Evolutionary conservation across 371 early-diverging fungal genomes (phyloP).

Genomic region (Apophysomyces variabilis): DNA sequence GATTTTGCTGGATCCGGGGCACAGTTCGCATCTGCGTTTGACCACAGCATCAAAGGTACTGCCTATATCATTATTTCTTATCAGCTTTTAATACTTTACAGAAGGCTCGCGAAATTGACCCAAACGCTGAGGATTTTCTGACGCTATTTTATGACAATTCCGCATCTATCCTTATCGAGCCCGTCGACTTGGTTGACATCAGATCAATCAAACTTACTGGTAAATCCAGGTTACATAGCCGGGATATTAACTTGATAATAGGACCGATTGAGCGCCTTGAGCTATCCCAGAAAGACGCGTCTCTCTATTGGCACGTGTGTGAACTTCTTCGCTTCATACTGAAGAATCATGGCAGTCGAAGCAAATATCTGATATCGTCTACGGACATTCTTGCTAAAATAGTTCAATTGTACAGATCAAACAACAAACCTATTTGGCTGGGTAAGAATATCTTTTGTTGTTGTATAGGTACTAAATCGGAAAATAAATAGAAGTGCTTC

Average conservation of each 20-base stretch:
- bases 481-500: slow-evolving; percentile 65
- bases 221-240: slow-evolving; percentile 8
- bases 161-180: slow-evolving; percentile 58
- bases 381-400: slow-evolving; percentile 64
- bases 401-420: slow-evolving; percentile 67
- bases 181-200: slow-evolving; percentile 52
- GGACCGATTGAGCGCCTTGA: slow-evolving; percentile 38
- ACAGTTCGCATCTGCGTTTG: slow-evolving; percentile 24
- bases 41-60: slow-evolving; percentile 30
- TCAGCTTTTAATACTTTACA: background rate
- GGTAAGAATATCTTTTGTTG: slow-evolving; percentile 43
- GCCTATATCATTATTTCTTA: background rate
- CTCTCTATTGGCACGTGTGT: slow-evolving; percentile 65
- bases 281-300: slow-evolving; percentile 34
- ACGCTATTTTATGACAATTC: slow-evolving; percentile 74
- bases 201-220: slow-evolving; percentile 36
- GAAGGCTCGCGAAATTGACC: slow-evolving; percentile 42
- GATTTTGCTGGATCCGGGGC: slow-evolving; percentile 71
- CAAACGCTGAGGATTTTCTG: slow-evolving; percentile 75
- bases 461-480: background rate
- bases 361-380: slow-evolving; percentile 74
- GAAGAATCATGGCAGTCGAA: slow-evolving; percentile 71
- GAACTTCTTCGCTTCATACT: slow-evolving; percentile 75
- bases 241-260: background rate
- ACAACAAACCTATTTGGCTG: slow-evolving; percentile 69